Conservation (phyloP, 2,329 filamentous ascomycete species). For the Colletotrichum magnum region DNA sequence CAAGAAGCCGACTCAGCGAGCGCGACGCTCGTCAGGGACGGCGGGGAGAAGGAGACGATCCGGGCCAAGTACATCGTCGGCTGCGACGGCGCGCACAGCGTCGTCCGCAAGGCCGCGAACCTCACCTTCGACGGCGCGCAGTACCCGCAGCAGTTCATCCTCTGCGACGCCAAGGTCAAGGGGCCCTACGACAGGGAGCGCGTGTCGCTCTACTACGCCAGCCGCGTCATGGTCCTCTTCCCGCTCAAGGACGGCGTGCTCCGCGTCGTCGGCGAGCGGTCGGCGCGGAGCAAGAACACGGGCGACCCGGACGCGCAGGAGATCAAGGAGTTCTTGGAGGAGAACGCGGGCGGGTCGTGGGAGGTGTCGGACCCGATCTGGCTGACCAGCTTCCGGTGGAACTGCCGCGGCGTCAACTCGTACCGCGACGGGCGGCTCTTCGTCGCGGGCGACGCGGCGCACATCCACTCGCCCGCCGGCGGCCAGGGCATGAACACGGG, state of each 20-base stretch:
- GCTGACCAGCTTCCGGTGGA: slow-evolving; percentile 61
- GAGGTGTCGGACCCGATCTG: slow-evolving; percentile 51
- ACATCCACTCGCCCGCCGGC: slow-evolving; percentile 52
- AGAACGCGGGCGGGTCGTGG: slow-evolving; percentile 48
- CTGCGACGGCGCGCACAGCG: slow-evolving; percentile 62
- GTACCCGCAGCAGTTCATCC: slow-evolving; percentile 60
- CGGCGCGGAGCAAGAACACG: slow-evolving; percentile 12
- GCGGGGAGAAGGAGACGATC: slow-evolving; percentile 45
- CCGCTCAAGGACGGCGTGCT: slow-evolving; percentile 47
- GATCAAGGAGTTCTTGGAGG: slow-evolving; percentile 45
- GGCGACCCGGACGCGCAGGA: slow-evolving; percentile 23
- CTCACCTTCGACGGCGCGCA: slow-evolving; percentile 58
- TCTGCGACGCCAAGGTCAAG: slow-evolving; percentile 55
- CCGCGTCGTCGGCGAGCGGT: slow-evolving; percentile 47
- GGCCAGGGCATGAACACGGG: slow-evolving; percentile 56
- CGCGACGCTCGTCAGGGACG: slow-evolving; percentile 42
- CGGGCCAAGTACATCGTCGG: slow-evolving; percentile 59
- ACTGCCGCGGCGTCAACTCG: slow-evolving; percentile 56
- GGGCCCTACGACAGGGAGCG: slow-evolving; percentile 37
- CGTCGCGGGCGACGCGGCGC: slow-evolving; percentile 53
- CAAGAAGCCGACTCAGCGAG: slow-evolving; percentile 49
- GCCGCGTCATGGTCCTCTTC: slow-evolving; percentile 54
- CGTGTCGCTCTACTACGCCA: slow-evolving; percentile 47
- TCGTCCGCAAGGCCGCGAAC: slow-evolving; percentile 55
- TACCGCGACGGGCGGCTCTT: slow-evolving; percentile 53